These are phyloP conservation scores for Vickermania ingenoplastis DNA, from an alignment of 208 protist species.

Conservation along the genomic window DNA sequence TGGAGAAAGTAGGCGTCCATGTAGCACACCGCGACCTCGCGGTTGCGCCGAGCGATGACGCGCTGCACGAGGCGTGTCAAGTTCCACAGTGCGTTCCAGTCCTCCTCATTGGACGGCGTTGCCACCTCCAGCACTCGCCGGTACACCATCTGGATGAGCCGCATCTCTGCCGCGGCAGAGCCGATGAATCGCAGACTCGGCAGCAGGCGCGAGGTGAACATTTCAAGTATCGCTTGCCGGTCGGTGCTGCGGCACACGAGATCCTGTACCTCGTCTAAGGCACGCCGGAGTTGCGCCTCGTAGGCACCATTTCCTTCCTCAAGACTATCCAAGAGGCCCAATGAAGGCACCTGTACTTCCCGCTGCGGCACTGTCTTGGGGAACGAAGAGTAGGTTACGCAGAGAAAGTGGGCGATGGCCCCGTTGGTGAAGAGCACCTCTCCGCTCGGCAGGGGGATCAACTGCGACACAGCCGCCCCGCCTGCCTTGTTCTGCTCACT, in stretches of 20 bases:
- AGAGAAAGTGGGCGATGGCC: conserved; percentile 8
- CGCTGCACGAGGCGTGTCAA: conserved; percentile 38
- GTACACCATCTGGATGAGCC: conserved; percentile 55
- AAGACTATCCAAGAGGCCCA: neutral
- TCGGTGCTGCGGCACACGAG: conserved; percentile 5
- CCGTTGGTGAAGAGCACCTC: conserved; percentile 16
- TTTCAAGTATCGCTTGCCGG: conserved; percentile 3
- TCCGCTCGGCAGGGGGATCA: conserved; percentile 7
- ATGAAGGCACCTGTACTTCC: neutral
- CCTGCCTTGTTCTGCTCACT: neutral
- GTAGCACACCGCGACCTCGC: conserved; percentile 30
- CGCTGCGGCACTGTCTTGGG: conserved; percentile 3
- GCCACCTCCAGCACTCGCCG: conserved; percentile 25
- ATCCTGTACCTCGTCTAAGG: neutral
- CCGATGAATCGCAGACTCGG: conserved; percentile 33
- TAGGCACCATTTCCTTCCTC: neutral
- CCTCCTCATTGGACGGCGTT: conserved; percentile 22
- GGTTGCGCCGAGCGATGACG: conserved; percentile 25
- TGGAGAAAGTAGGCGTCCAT: conserved; percentile 68
- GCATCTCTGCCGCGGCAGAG: conserved; percentile 44
- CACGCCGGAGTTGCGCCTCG: neutral
- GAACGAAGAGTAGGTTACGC: conserved; percentile 5
- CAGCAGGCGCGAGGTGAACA: conserved; percentile 34
- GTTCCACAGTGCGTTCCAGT: conserved; percentile 60
- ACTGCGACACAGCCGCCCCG: neutral